phyloP scores from a whole-genome alignment of 768 basidiomycete species.

The Lactifluus piperatus region DNA sequence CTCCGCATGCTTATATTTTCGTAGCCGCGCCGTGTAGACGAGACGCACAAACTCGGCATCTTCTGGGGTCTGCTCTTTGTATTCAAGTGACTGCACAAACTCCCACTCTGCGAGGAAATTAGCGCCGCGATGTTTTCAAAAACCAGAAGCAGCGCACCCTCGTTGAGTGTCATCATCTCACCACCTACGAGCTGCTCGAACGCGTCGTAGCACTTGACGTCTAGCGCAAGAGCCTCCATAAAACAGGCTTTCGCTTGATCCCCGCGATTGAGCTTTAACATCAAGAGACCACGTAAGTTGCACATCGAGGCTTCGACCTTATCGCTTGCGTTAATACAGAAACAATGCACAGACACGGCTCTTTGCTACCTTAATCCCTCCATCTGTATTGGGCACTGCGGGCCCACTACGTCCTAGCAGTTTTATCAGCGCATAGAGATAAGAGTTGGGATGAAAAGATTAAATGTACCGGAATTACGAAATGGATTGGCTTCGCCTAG shows the following conservation, averaged over 20 bases:
- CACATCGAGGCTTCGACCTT: slow-evolving; percentile 98
- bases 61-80: slow-evolving; percentile 72
- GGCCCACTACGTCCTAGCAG: slow-evolving; percentile 51
- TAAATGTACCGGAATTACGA: slow-evolving; percentile 46
- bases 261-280: slow-evolving; percentile 87
- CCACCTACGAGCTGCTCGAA: slow-evolving; percentile 85
- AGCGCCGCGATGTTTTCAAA: not conserved
- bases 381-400: slow-evolving; percentile 73
- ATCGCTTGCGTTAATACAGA: not conserved
- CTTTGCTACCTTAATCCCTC: slow-evolving; percentile 77
- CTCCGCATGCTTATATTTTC: slow-evolving; percentile 78
- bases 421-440: not conserved
- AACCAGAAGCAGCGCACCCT: slow-evolving; percentile 50
- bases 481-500: slow-evolving; percentile 92
- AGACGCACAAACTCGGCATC: slow-evolving; percentile 89
- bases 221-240: slow-evolving; percentile 89
- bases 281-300: slow-evolving; percentile 83
- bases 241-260: slow-evolving; percentile 91
- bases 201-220: slow-evolving; percentile 96
- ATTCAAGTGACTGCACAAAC: slow-evolving; percentile 80
- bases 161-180: slow-evolving; percentile 93
- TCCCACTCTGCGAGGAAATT: slow-evolving; percentile 74
- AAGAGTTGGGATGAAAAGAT: slow-evolving; percentile 11
- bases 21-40: slow-evolving; percentile 85
- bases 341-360: not conserved